phyloP scores from a whole-genome alignment of 2,329 filamentous ascomycete genomes.

The Fusarium musae region DNA sequence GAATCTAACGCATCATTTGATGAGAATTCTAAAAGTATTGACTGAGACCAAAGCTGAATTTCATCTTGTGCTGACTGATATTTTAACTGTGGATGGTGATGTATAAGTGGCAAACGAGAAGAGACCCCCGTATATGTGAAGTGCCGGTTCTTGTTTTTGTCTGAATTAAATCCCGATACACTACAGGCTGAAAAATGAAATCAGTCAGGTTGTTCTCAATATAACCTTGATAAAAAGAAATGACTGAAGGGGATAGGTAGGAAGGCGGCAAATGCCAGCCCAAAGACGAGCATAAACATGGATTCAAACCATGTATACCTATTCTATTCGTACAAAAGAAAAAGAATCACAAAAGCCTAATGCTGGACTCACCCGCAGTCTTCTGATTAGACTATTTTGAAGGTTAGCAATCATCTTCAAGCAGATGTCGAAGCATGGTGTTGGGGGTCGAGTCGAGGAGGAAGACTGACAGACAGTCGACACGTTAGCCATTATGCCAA shows the following conservation, averaged over 20 bases:
- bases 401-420: background rate
- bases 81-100: background rate
- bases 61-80: background rate
- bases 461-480: too few species aligned
- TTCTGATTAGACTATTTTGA: background rate
- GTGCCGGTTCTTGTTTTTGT: background rate
- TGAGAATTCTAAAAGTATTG: background rate
- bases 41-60: background rate
- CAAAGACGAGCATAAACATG: background rate
- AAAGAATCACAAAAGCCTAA: background rate
- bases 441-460: too few species aligned
- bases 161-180: too few species aligned
- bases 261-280: background rate
- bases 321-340: background rate
- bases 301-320: background rate
- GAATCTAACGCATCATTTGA: background rate
- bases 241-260: background rate
- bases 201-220: background rate
- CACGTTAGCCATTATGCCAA: background rate
- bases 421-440: too few species aligned
- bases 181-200: background rate
- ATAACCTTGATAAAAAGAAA: background rate
- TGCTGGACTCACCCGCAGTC: background rate
- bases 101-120: background rate
- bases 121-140: background rate